A percentile compares a stretch with the other conserved stretches of the same genome.
Evolutionary conservation across 2,329 filamentous ascomycete species (phyloP).

Genomic region (Bertia moriformis): DNA sequence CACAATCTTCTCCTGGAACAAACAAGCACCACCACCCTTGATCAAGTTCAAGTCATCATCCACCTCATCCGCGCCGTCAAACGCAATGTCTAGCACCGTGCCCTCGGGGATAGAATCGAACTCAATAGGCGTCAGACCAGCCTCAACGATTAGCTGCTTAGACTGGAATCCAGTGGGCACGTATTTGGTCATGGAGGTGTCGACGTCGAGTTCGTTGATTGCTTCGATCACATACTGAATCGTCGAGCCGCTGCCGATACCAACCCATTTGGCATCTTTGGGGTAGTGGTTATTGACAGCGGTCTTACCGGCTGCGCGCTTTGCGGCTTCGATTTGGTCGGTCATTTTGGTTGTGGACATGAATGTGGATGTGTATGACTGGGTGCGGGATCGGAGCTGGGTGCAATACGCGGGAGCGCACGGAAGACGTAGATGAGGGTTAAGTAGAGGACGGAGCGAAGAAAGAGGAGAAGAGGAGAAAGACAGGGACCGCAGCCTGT

Average conservation of each 20-base stretch:
- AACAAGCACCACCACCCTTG: slow-evolving; percentile 91
- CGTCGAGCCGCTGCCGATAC: slow-evolving; percentile 50
- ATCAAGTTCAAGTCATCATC: slow-evolving; percentile 91
- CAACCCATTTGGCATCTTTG: slow-evolving; percentile 37
- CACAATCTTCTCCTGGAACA: slow-evolving; percentile 96
- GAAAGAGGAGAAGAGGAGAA: background rate
- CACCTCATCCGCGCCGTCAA: slow-evolving; percentile 94
- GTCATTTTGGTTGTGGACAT: too few species aligned
- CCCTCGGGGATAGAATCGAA: background rate
- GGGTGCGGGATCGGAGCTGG: too few species aligned
- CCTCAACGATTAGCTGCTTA: background rate
- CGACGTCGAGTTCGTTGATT: slow-evolving; percentile 31
- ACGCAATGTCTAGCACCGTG: slow-evolving; percentile 62
- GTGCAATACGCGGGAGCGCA: background rate
- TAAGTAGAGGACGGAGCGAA: background rate
- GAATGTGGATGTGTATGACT: too few species aligned
- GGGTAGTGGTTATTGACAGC: slow-evolving; percentile 48
- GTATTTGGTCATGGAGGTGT: slow-evolving; percentile 14
- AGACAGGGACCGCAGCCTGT: background rate
- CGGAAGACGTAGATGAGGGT: background rate
- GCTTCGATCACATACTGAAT: slow-evolving; percentile 56
- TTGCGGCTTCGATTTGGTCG: slow-evolving; percentile 35
- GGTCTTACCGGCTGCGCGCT: slow-evolving; percentile 39
- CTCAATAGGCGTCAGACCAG: background rate
- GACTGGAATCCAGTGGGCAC: slow-evolving; percentile 1